phyloP scores from a whole-genome alignment of 176 grass and related monocot genomes.

The Microstegium vimineum region DNA sequence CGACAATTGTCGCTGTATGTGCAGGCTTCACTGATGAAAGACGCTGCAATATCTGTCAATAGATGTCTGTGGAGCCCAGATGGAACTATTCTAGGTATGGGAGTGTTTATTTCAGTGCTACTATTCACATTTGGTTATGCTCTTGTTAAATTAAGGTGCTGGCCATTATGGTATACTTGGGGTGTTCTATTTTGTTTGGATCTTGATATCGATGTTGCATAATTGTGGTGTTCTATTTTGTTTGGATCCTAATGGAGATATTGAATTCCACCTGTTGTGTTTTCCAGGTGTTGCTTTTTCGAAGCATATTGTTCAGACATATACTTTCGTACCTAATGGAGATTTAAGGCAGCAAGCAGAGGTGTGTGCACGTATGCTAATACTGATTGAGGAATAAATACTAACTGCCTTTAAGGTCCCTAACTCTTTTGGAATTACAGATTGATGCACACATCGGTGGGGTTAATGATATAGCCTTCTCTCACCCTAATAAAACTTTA shows the following conservation, averaged over 20 bases:
- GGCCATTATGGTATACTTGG: neutral
- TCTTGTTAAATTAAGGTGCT: neutral
- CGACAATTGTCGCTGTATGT: slow-evolving; percentile 17
- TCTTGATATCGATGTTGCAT: neutral
- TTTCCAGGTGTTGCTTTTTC: slow-evolving; percentile 94
- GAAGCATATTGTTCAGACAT: slow-evolving; percentile 98
- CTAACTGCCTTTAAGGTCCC: slow-evolving; percentile 1
- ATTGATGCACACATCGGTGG: slow-evolving; percentile 97
- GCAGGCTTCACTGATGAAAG: slow-evolving; percentile 93
- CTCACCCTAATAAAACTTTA: slow-evolving; percentile 90
- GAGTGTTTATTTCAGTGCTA: slow-evolving; percentile 12
- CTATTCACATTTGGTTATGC: neutral
- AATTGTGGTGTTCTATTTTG: neutral
- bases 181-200: neutral
- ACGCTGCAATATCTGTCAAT: slow-evolving; percentile 96
- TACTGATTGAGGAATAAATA: neutral
- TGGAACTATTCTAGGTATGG: slow-evolving; percentile 82
- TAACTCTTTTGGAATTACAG: slow-evolving; percentile 47
- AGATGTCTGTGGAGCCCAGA: slow-evolving; percentile 98
- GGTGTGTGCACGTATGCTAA: slow-evolving; percentile 42
- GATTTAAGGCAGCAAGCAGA: slow-evolving; percentile 89
- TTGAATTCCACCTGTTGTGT: neutral
- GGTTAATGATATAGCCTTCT: slow-evolving; percentile 99
- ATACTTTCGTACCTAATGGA: slow-evolving; percentile 75
- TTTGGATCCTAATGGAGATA: neutral